Base-by-base conservation (phyloP, 2,329 filamentous ascomycete species). In the Pseudogymnoascus sp. region DNA sequence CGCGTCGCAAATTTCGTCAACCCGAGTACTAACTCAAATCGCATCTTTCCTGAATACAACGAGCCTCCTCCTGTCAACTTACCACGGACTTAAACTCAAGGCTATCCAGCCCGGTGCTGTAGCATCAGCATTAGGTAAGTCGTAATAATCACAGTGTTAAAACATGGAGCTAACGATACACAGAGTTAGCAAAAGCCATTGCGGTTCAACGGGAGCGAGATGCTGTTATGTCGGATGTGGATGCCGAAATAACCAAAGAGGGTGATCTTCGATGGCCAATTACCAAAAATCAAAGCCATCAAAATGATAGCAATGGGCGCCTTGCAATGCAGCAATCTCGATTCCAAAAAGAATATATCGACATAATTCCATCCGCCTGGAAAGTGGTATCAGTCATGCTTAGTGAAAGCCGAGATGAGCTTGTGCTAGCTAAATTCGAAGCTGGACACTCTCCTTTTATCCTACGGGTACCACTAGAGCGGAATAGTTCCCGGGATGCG, bases 391-490 rank as follows among this genome's bases (percentile, higher is more conserved):
- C 93, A 0, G 78, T 99, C 50, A 89, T 89, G 0, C 76, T 99
- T 15, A 95, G 89, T 71, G 90, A 96, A 62, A 88, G 88, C 68
- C 84, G 82, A 40, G 89, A 91, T 62, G 95, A 97, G 72, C 83
- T 99, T 4, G 92, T 90, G 68, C 87, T 97, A 66, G 93, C 91
- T n/a, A 91, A 91, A 70, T 85, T 96, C 35, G 87, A 90, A 66
- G 82, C 86, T 9, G 86, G 85, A 1, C 83, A 89, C 60, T 86
- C 84, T 26, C 95, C 95, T 0, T 96, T 99, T 71, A 86, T 96
- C 61, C 79, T 99, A 60, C 88, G 93, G 5, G 80, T 99, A 21
- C 95, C 95, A 0, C 83, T 99, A 23, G 88, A 90, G 68, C 82
- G 93, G 44, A 90, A 93, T 62, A 90, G 87, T 68, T 90, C 88